Evolutionary conservation across 202 grass and related monocot species (phyloP).

Genomic region (Schoenoplectus tabernaemontani): DNA sequence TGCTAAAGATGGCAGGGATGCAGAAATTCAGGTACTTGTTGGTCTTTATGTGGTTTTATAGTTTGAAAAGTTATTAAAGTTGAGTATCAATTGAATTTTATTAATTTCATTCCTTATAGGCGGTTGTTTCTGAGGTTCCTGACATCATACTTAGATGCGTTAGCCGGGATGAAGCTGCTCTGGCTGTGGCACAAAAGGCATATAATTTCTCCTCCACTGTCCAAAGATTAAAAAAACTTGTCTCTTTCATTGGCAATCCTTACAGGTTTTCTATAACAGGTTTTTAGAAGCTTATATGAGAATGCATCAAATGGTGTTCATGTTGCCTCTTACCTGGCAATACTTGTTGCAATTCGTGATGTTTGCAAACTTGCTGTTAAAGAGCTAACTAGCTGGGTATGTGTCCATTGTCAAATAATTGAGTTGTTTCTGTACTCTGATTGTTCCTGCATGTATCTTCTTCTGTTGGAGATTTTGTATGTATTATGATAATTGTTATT

Average conservation of each 20-base stretch:
- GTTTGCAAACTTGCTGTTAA: constrained; percentile 79
- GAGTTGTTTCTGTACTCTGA: constrained; percentile 8
- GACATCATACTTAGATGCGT: constrained; percentile 88
- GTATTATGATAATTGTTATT: constrained; percentile 22
- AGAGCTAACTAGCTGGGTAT: constrained; percentile 92
- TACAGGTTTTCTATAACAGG: constrained; percentile 41
- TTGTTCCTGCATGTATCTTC: not conserved
- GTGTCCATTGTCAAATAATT: constrained; percentile 16
- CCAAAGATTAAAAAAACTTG: not conserved
- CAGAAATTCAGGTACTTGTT: constrained; percentile 77
- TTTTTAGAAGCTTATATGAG: constrained; percentile 82
- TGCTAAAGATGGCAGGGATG: constrained; percentile 55
- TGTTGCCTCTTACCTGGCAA: constrained; percentile 59
- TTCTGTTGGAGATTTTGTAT: not conserved
- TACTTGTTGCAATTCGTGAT: constrained; percentile 71
- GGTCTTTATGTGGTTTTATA: constrained; percentile 3
- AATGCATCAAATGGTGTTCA: constrained; percentile 60
- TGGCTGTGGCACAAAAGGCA: constrained; percentile 84
- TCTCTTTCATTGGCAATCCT: constrained; percentile 11
- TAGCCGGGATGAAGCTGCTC: constrained; percentile 74
- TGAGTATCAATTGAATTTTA: constrained; percentile 12
- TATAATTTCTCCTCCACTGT: constrained; percentile 12
- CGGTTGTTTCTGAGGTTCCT: constrained; percentile 73
- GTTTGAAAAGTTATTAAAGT: not conserved
- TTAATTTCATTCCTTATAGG: constrained; percentile 35